Percentiles rank a stretch among this genome's conserved stretches.
Evolutionary conservation across 371 early-diverging fungal genomes (phyloP).

Genomic region (Mortierella sp.): DNA sequence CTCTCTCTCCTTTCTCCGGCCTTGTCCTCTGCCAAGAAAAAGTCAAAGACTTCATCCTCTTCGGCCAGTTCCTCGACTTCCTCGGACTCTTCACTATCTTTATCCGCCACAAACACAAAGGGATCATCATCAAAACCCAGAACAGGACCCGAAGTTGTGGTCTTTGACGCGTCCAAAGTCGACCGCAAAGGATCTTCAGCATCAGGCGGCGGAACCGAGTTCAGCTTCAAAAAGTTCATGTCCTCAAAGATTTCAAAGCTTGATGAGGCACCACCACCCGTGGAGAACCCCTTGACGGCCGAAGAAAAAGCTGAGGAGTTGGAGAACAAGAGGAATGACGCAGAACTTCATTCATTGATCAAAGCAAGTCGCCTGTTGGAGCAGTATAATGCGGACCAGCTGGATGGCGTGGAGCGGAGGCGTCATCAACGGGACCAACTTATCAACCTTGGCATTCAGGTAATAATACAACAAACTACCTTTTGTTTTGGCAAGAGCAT

Average conservation of each 20-base stretch:
- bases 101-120: constrained; percentile 13
- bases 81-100: background rate
- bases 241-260: constrained; percentile 51
- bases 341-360: constrained; percentile 42
- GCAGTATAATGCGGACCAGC: constrained; percentile 44
- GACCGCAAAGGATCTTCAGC: constrained; percentile 20
- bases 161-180: constrained; percentile 45
- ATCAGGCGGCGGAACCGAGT: constrained; percentile 32
- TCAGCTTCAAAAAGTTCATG: constrained; percentile 52
- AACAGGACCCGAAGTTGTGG: constrained; percentile 37
- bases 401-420: constrained; percentile 46
- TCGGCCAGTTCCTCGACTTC: background rate
- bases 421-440: constrained; percentile 47
- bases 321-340: constrained; percentile 44
- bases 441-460: constrained; percentile 46
- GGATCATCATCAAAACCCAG: constrained; percentile 32
- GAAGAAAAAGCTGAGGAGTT: constrained; percentile 47
- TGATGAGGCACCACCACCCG: constrained; percentile 42
- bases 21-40: constrained; percentile 1
- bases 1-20: constrained; percentile 23
- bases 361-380: constrained; percentile 45
- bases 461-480: no score
- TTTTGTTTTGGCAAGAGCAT: background rate
- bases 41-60: constrained; percentile 1
- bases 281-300: constrained; percentile 45